phyloP scores from a whole-genome alignment of 164 flowering plant species.

The Chimonanthus praecox region DNA sequence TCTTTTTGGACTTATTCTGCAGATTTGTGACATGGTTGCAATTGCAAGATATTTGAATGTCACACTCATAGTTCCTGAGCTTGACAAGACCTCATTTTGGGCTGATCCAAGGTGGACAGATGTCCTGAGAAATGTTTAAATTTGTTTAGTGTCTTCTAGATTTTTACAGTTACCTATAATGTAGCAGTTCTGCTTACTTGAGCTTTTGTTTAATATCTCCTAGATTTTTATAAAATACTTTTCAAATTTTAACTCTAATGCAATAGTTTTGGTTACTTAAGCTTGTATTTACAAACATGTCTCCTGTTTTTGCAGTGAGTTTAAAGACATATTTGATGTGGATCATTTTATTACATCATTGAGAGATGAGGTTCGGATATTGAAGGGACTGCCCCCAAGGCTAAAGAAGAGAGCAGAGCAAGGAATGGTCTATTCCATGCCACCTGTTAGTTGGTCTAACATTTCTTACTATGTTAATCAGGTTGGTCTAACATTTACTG shows the following conservation, averaged over 20 bases:
- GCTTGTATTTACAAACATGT: neutral
- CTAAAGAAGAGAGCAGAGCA: constrained; percentile 59
- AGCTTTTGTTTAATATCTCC: neutral
- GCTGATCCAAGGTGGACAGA: constrained; percentile 76
- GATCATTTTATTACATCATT: constrained; percentile 83
- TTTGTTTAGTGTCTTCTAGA: neutral
- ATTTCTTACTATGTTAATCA: constrained; percentile 73
- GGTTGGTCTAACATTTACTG: constrained; percentile 26
- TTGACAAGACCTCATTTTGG: constrained; percentile 95
- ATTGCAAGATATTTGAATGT: constrained; percentile 86
- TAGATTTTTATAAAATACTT: too few relatives aligned
- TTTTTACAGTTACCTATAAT: neutral
- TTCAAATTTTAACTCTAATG: neutral
- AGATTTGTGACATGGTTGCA: constrained; percentile 98
- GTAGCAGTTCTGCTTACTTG: neutral
- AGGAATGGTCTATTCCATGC: constrained; percentile 56
- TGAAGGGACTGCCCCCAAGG: constrained; percentile 77
- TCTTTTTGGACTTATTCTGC: constrained; percentile 12
- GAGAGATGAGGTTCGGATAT: constrained; percentile 77
- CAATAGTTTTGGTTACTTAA: neutral
- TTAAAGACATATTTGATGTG: constrained; percentile 89
- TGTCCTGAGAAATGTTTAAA: neutral
- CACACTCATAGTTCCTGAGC: constrained; percentile 87
- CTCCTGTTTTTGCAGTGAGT: constrained; percentile 51
- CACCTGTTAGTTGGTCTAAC: constrained; percentile 91